Conservation (phyloP, 768 basidiomycete genomes). For the Xerocomus brunneocitrinus region DNA sequence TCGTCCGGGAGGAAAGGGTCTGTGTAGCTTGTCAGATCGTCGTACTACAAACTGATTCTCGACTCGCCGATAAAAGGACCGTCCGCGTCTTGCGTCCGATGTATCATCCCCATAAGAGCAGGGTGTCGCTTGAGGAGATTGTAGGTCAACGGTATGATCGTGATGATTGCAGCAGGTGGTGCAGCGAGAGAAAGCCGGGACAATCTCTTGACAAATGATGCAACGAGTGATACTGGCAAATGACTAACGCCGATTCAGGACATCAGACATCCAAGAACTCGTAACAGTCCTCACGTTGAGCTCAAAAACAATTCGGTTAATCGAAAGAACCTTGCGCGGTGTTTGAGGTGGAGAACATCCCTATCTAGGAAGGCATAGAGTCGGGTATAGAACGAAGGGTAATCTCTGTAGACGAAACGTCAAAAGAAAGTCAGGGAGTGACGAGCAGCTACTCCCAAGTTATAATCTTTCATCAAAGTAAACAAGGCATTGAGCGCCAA, state of each 20-base stretch:
- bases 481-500: slow-evolving; percentile 90
- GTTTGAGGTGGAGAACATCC: slow-evolving; percentile 85
- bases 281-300: slow-evolving; percentile 66
- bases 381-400: slow-evolving; percentile 90
- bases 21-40: slow-evolving; percentile 17
- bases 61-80: slow-evolving; percentile 33
- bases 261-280: neutral
- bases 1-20: slow-evolving; percentile 72
- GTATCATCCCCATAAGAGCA: slow-evolving; percentile 89
- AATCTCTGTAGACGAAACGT: slow-evolving; percentile 58
- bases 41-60: neutral
- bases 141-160: slow-evolving; percentile 90
- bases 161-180: slow-evolving; percentile 86
- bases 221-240: slow-evolving; percentile 84
- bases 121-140: slow-evolving; percentile 92
- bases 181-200: slow-evolving; percentile 79
- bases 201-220: slow-evolving; percentile 91
- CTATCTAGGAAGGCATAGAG: slow-evolving; percentile 88
- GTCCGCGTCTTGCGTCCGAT: slow-evolving; percentile 47
- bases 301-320: slow-evolving; percentile 86
- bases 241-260: slow-evolving; percentile 48
- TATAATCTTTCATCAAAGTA: slow-evolving; percentile 86
- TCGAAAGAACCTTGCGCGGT: slow-evolving; percentile 93
- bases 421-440: neutral
- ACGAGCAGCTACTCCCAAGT: slow-evolving; percentile 58